Base-by-base conservation (phyloP, 2,329 filamentous ascomycete genomes). In the Ophiognomonia clavigignenti-juglandacearum region DNA sequence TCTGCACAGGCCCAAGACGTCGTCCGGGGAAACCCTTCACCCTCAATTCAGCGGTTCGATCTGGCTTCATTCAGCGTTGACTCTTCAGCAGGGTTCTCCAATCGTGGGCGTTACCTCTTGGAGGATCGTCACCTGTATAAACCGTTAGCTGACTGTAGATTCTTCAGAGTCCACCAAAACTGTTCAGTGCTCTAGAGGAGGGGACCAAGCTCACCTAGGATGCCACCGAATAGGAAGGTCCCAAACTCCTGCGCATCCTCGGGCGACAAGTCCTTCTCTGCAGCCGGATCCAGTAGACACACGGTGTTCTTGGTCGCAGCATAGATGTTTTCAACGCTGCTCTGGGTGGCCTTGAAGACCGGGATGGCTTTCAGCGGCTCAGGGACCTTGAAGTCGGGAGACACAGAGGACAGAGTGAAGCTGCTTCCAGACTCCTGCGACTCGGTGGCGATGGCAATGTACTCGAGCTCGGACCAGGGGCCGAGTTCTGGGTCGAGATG, bases 401-500 rank as follows among this genome's bases (percentile, higher is more conserved):
- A 86, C 37, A 96, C 77, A 24, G 88, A 95, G 26, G 89, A 95
- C 49, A 96, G 79, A 56, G 88, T 80, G 65, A 97, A 96, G 43
- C 74, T 74, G 46, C 83, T 80, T 27, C 79, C 78, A 4, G 80
- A 70, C 20, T 76, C 75, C 53, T 81, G 72, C 43, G 86, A 89
- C 72, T 98, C 93, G 51, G 78, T 73, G 43, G 89, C 89, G 63
- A 98, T 96, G 60, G 86, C 80, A 46, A 82, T 73, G 71, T 98
- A 98, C 71, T 98, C 93, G 44, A 97, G 80, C 54, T 88, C 83
- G 20, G 93, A 97, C 93, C 93, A 98, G 34, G 82, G 80, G 27
- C 95, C 93, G 24, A 98, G 78, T 68, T 98, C 93, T 34, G 88
- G 85, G 70, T 98, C 93, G 55, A 98, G 83, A 68, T 98, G 92